These are phyloP conservation scores for Scleroderma citrinum DNA, from an alignment of 768 basidiomycete species.

Conservation along the genomic window DNA sequence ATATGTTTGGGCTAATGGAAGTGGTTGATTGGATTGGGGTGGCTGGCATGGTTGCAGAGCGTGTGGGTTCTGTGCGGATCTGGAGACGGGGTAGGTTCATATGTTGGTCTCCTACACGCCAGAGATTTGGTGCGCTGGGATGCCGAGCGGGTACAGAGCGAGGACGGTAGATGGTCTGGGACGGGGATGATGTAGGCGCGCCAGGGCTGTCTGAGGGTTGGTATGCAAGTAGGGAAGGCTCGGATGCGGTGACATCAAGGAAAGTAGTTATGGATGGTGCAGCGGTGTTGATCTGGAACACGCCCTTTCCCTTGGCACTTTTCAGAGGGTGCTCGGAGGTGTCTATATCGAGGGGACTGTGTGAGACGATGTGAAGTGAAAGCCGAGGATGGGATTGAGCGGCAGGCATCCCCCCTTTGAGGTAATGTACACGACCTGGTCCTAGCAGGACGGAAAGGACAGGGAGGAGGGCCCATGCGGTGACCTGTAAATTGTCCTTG, in stretches of 20 bases:
- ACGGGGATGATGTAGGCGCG: slow-evolving; percentile 36
- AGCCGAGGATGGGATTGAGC: slow-evolving; percentile 56
- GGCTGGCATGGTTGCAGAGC: slow-evolving; percentile 57
- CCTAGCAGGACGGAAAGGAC: slow-evolving; percentile 56
- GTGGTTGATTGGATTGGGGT: slow-evolving; percentile 18
- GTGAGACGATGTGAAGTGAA: slow-evolving; percentile 40
- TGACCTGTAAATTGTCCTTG: slow-evolving; percentile 45
- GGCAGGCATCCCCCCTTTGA: slow-evolving; percentile 64
- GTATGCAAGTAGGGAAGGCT: no score
- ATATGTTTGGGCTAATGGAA: slow-evolving; percentile 16
- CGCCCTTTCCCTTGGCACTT: slow-evolving; percentile 38
- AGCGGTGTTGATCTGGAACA: slow-evolving; percentile 65
- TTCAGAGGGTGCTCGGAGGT: slow-evolving; percentile 15
- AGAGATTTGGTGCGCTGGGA: slow-evolving; percentile 59
- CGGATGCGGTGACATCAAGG: slow-evolving; percentile 42
- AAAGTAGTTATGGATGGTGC: slow-evolving; percentile 47
- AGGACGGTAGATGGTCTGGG: slow-evolving; percentile 49
- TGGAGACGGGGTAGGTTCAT: slow-evolving; percentile 51
- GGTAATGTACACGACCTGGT: slow-evolving; percentile 54
- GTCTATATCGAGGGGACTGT: slow-evolving; percentile 9
- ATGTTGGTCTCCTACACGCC: slow-evolving; percentile 42
- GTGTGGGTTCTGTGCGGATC: slow-evolving; percentile 51
- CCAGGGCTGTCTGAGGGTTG: slow-evolving; percentile 40
- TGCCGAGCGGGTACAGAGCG: slow-evolving; percentile 44
- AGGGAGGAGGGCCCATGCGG: slow-evolving; percentile 67